phyloP scores from a whole-genome alignment of 2,329 filamentous ascomycete species.

The Ceratocystiopsis sp. region DNA sequence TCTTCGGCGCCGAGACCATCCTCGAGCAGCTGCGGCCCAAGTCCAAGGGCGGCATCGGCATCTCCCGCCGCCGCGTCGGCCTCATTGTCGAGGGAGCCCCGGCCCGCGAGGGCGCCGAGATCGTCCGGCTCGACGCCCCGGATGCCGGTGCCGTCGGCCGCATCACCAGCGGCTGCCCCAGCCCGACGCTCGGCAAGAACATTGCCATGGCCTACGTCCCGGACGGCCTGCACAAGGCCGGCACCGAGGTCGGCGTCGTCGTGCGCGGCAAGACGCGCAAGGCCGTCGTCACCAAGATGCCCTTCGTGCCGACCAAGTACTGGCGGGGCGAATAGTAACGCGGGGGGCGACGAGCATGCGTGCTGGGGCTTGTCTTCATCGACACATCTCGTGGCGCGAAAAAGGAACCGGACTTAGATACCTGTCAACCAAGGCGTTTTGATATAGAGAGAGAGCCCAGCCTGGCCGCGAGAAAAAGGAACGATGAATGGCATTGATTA shows the following conservation, averaged over 20 bases:
- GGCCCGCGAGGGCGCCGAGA: conserved; percentile 72
- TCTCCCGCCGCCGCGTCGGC: conserved; percentile 59
- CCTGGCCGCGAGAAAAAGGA: too few relatives aligned
- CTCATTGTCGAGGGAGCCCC: conserved; percentile 72
- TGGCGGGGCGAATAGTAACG: conserved; percentile 26
- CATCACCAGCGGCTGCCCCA: conserved; percentile 81
- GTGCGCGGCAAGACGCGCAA: conserved; percentile 62
- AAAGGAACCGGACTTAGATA: neutral
- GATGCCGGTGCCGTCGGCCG: conserved; percentile 46
- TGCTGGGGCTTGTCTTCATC: neutral
- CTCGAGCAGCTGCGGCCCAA: conserved; percentile 58
- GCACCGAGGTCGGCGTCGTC: conserved; percentile 62
- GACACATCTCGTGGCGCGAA: neutral
- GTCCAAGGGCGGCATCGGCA: conserved; percentile 54
- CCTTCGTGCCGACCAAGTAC: conserved; percentile 70
- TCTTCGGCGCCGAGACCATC: conserved; percentile 70
- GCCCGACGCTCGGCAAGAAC: conserved; percentile 71
- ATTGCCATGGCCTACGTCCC: conserved; percentile 91
- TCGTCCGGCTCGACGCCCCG: conserved; percentile 33
- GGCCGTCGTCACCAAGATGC: conserved; percentile 72
- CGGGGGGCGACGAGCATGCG: neutral
- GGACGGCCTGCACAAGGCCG: conserved; percentile 66
- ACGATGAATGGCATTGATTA: neutral
- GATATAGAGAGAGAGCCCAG: too few relatives aligned
- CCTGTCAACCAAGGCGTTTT: too few relatives aligned